Base-by-base conservation (phyloP, 768 basidiomycete species). In the Lepiota subincarnata region DNA sequence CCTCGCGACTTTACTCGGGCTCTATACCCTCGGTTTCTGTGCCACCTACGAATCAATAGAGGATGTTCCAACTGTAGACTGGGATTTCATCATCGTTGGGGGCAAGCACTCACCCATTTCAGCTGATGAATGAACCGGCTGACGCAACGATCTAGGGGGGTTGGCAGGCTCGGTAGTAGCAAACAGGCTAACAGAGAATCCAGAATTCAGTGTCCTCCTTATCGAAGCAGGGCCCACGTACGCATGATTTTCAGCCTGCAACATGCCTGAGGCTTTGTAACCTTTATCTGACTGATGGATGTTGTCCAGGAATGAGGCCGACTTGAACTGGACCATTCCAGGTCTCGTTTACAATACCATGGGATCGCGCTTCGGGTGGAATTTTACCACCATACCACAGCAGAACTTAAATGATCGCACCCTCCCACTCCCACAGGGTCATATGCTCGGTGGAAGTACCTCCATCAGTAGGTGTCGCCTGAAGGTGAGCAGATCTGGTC, bases 231-330 rank as follows among this genome's bases (percentile, higher is more conserved):
- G 26, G 26, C 26, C 26, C 7, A 28, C 26, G 26, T 28, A 28
- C 26, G 3, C 3, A 3, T 28, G 26, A 28, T 28, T 28, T 28
- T 28, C n/a, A n/a, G n/a, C n/a, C n/a, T n/a, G n/a, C n/a, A n/a
- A n/a, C n/a, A n/a, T n/a, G n/a, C n/a, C n/a, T n/a, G n/a, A 28
- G 7, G 7, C 26, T 28, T 28, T 28, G 26, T 4, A 3, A 28
- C 3, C 3, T 28, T 28, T 28, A 4, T 37, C 39, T n/a, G 28
- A 10, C 35, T 10, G n/a, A n/a, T n/a, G n/a, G n/a, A n/a, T 41
- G 4, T 28, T 48, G 16, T 48, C 6, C 45, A 66, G 63, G n/a
- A 53, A 64, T 41, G 52, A 61, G 16, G 62, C 56, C 22, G 54
- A 56, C 10, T 40, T 56, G 22, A 46, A 48, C 26, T 50, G 57